Evolutionary conservation across 2,329 filamentous ascomycete genomes (phyloP).

Genomic region (Blastomyces parvus): DNA sequence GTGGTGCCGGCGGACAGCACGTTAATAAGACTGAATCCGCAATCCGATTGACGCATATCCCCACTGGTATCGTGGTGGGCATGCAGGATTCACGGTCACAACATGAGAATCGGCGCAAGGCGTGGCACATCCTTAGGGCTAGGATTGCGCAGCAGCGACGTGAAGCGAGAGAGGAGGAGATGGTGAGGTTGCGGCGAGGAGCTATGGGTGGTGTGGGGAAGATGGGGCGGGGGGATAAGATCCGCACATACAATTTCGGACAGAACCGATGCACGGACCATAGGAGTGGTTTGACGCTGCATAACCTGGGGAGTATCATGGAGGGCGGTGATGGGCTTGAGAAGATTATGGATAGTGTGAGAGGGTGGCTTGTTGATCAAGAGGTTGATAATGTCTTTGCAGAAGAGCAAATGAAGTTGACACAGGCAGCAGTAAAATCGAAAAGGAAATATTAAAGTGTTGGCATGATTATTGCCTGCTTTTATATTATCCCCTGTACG

Average conservation of each 20-base stretch:
- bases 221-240: constrained; percentile 86
- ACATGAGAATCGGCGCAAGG: constrained; percentile 74
- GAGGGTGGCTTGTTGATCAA: constrained; percentile 61
- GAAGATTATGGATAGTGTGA: constrained; percentile 66
- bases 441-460: not conserved
- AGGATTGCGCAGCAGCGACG: constrained; percentile 69
- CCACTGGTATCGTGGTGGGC: constrained; percentile 74
- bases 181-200: constrained; percentile 62
- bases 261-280: constrained; percentile 84
- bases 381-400: constrained; percentile 64
- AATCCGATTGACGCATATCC: constrained; percentile 80
- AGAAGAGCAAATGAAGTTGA: constrained; percentile 47
- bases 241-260: constrained; percentile 77
- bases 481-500: not conserved
- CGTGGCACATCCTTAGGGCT: constrained; percentile 76
- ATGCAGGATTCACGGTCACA: constrained; percentile 94
- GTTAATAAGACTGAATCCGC: constrained; percentile 98
- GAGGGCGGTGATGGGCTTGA: constrained; percentile 64
- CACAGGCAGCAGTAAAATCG: constrained; percentile 7
- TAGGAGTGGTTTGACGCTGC: constrained; percentile 65
- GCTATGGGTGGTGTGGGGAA: constrained; percentile 66
- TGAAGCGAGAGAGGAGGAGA: constrained; percentile 74
- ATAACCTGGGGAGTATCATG: constrained; percentile 73
- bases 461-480: not conserved
- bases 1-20: constrained; percentile 90